Percentiles rank a stretch among this genome's conserved stretches.
Evolutionary conservation across 495 filamentous ascomycete genomes (phyloP).

Genomic region (Pyrenula aspistea): DNA sequence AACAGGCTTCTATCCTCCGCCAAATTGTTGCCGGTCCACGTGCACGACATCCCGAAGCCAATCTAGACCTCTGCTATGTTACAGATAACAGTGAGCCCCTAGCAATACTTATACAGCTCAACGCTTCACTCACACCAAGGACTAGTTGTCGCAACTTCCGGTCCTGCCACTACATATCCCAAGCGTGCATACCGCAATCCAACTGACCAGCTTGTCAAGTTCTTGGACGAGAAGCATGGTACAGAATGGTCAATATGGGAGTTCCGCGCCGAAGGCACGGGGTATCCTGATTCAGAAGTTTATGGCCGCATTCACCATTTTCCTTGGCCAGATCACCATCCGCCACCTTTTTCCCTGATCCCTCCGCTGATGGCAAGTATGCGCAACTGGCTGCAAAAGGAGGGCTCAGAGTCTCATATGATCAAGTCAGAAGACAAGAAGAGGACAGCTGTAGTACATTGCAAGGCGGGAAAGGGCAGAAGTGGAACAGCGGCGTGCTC

Average conservation of each 20-base stretch:
- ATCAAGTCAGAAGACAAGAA: slow-evolving; percentile 13
- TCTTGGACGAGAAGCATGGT: slow-evolving; percentile 75
- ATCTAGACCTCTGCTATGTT: slow-evolving; percentile 92
- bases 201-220: slow-evolving; percentile 68
- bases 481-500: slow-evolving; percentile 80
- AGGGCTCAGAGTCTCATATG: slow-evolving; percentile 21
- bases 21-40: slow-evolving; percentile 73
- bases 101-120: neutral
- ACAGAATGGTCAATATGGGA: slow-evolving; percentile 90
- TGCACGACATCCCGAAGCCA: slow-evolving; percentile 69
- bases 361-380: slow-evolving; percentile 83
- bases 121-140: neutral
- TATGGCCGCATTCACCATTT: slow-evolving; percentile 75
- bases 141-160: slow-evolving; percentile 62
- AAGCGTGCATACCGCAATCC: slow-evolving; percentile 88
- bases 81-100: slow-evolving; percentile 50
- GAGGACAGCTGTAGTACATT: slow-evolving; percentile 86
- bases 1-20: slow-evolving; percentile 52
- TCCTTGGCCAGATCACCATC: slow-evolving; percentile 95
- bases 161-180: slow-evolving; percentile 78
- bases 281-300: slow-evolving; percentile 84
- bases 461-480: slow-evolving; percentile 92
- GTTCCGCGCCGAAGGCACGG: slow-evolving; percentile 90
- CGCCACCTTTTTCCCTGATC: slow-evolving; percentile 80
- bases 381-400: slow-evolving; percentile 66